Evolutionary conservation across 306 rosid genomes (phyloP), one percentile per base, ranked within the genome.

Genomic region (Trifolium fragiferum): DNA sequence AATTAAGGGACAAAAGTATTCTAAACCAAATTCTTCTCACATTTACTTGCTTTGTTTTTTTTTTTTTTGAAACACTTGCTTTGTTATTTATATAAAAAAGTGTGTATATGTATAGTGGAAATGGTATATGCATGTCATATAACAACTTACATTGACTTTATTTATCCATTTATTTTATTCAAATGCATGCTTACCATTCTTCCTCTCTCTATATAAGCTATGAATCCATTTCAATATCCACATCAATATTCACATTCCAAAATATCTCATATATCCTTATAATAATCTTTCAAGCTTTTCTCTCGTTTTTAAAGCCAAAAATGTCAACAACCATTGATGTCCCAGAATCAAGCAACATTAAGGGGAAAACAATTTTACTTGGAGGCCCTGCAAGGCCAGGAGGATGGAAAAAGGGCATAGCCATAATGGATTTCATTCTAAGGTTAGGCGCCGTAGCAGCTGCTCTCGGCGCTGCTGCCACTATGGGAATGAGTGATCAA

Each of bases 401-500:
- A 46, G 91, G 97, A 50, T 73, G 68, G 87, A 84, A 80, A 62
- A 88, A 84, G 70, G 97, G 96, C n/a, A 9, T 82, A 14, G 87
- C 86, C 25, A 82, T 93, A 15, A 75, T 81, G 44, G 98, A 89
- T 73, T 89, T 91, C 16, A 70, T 93, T 72, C 46, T 93, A 18
- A 84, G 98, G 85, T 74, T 91, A 58, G 96, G 96, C 2, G 97
- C 88, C 14, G 66, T 93, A 0, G 82, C 81, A 0, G 72, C 97
- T 0, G 85, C 91, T 61, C 79, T 91, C 2, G 86, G 84, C 12
- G 96, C 97, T 0, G 93, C 98, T 0, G 87, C 93, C 47, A 66
- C 85, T 18, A 90, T 93, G 98, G 97, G 88, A 50, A 90, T 90
- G 0, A 89, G 92, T 40, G 93, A 88, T 38, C 84, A 93, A 19